phyloP scores from a whole-genome alignment of 1,139 yeast genomes.

The Kodamaea anthophila region DNA sequence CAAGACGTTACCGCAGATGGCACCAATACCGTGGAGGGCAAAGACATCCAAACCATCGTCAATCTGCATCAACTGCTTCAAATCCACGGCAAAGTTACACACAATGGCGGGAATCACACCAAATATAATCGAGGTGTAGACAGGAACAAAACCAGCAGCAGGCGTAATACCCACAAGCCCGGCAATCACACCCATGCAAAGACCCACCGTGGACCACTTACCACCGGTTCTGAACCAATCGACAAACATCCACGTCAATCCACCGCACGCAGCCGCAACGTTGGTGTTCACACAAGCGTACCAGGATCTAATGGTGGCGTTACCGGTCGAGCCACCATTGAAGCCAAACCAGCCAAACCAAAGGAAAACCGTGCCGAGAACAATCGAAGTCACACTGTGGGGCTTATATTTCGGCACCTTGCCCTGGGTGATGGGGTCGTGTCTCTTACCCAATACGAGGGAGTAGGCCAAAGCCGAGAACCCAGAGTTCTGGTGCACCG shows the following conservation, averaged over 20 bases:
- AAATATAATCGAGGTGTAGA: conserved; percentile 78
- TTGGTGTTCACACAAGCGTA: conserved; percentile 91
- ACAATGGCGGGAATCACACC: conserved; percentile 75
- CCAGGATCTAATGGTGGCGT: conserved; percentile 86
- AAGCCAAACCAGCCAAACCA: conserved; percentile 99
- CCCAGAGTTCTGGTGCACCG: conserved; percentile 93
- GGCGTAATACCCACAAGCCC: conserved; percentile 97
- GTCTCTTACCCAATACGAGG: conserved; percentile 83
- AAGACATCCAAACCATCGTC: conserved; percentile 97
- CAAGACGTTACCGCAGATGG: conserved; percentile 72
- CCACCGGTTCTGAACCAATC: conserved; percentile 86
- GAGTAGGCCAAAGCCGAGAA: conserved; percentile 94
- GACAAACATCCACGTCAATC: conserved; percentile 86
- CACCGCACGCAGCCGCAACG: conserved; percentile 88
- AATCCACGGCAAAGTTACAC: conserved; percentile 80
- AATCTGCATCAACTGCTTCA: conserved; percentile 64
- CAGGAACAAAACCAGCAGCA: conserved; percentile 93
- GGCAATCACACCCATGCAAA: conserved; percentile 89
- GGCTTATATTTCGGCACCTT: conserved; percentile 86
- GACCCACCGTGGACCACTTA: conserved; percentile 92
- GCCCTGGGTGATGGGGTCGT: conserved; percentile 65
- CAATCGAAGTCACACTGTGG: conserved; percentile 82
- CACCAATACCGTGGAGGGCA: conserved; percentile 93
- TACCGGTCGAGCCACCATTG: conserved; percentile 96
- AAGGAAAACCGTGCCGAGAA: conserved; percentile 87